These are phyloP conservation scores for Ophiocordyceps robertsii DNA, from an alignment of 2,329 filamentous ascomycete species.

Conservation along the genomic window DNA sequence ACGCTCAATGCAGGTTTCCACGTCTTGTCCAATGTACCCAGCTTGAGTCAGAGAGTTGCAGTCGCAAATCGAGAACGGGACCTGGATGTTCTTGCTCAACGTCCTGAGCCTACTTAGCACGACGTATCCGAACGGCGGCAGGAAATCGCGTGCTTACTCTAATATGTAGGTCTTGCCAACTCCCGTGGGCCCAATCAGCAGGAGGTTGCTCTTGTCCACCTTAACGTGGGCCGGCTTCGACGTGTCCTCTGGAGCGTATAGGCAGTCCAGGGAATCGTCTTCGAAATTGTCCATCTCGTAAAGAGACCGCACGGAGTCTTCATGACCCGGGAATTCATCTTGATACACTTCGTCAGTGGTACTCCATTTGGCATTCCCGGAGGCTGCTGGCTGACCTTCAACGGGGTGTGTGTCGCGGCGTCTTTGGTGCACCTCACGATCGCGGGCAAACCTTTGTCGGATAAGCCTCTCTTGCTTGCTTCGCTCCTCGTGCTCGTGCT, in stretches of 20 bases:
- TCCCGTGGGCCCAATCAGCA: conserved; percentile 82
- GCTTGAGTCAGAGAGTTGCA: conserved; percentile 94
- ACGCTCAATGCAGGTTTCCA: conserved; percentile 88
- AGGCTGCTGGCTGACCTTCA: conserved; percentile 47
- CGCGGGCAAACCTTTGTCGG: conserved; percentile 57
- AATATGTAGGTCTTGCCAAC: conserved; percentile 95
- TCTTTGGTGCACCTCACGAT: conserved; percentile 44
- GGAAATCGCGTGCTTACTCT: conserved; percentile 29
- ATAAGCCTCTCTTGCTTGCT: conserved; percentile 48
- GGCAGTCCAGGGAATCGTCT: conserved; percentile 22
- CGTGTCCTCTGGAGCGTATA: conserved; percentile 36
- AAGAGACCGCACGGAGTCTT: conserved; percentile 30
- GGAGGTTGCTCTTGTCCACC: conserved; percentile 90
- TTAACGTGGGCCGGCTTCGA: conserved; percentile 40
- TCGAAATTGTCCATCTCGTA: conserved; percentile 20
- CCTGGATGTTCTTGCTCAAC: conserved; percentile 79
- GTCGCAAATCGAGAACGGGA: conserved; percentile 90
- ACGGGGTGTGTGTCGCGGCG: conserved; percentile 54
- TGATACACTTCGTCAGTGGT: conserved; percentile 15
- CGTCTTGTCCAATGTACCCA: conserved; percentile 94
- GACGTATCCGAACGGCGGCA: background rate
- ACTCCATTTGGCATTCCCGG: background rate
- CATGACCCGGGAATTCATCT: conserved; percentile 44
- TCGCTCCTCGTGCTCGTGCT: conserved; percentile 58
- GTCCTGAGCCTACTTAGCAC: conserved; percentile 45